phyloP scores from a whole-genome alignment of 495 filamentous ascomycete species.

The Penicillium chermesinum region DNA sequence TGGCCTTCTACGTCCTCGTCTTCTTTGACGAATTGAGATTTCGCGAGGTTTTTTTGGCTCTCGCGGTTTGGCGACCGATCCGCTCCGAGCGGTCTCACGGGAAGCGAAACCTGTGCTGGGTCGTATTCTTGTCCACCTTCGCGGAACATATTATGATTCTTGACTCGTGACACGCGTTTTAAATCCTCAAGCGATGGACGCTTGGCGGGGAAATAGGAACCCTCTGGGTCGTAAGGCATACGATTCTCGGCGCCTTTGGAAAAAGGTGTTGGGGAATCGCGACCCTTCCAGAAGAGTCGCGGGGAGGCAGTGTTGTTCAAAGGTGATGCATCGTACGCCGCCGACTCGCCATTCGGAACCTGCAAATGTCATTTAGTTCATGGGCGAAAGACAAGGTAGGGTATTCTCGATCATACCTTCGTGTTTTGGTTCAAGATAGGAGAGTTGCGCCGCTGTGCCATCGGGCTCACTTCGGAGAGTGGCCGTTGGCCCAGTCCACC shows the following conservation, averaged over 20 bases:
- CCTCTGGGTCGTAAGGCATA: conserved; percentile 52
- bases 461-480: conserved; percentile 51
- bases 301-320: conserved; percentile 62
- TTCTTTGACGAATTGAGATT: conserved; percentile 32
- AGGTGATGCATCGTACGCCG: conserved; percentile 72
- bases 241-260: conserved; percentile 65
- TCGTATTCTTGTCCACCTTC: conserved; percentile 89
- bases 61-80: conserved; percentile 52
- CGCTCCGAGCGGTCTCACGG: conserved; percentile 72
- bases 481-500: conserved; percentile 42
- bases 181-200: conserved; percentile 89
- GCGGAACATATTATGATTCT: conserved; percentile 93
- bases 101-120: conserved; percentile 64
- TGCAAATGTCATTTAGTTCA: conserved; percentile 23
- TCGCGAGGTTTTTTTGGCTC: conserved; percentile 56
- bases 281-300: conserved; percentile 80
- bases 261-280: conserved; percentile 56
- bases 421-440: conserved; percentile 66
- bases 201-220: conserved; percentile 62
- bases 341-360: conserved; percentile 59
- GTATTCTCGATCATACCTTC: conserved; percentile 47
- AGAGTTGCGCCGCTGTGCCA: conserved; percentile 62
- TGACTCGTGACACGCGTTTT: conserved; percentile 88
- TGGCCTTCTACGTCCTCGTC: conserved; percentile 13
- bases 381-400: conserved; percentile 6